A percentile compares a stretch with the other conserved stretches of the same genome.
Evolutionary conservation across 352 stramenopile genomes (phyloP).

Genomic region (Elongisporangium prolatum): DNA sequence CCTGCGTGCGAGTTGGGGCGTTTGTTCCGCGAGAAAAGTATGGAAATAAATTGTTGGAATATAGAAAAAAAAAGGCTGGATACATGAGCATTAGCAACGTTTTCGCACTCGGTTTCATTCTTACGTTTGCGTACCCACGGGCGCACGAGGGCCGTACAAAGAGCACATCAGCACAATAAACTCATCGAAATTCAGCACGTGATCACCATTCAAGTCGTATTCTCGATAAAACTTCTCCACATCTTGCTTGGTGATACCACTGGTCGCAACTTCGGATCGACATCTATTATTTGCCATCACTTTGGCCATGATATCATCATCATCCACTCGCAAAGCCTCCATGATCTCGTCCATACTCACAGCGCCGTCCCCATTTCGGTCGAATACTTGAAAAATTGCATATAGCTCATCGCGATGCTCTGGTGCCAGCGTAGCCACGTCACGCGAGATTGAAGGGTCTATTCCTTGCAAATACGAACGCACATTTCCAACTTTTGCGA

Average conservation of each 20-base stretch:
- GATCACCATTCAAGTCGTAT: conserved; percentile 45
- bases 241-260: conserved; percentile 51
- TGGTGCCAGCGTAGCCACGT: conserved; percentile 7
- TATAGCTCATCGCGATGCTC: conserved; percentile 46
- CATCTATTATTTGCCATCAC: conserved; percentile 19
- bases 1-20: not conserved
- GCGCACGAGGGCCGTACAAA: conserved; percentile 22
- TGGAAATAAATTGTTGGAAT: not conserved
- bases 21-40: not conserved
- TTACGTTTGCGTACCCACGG: not conserved
- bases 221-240: conserved; percentile 51
- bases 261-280: conserved; percentile 13
- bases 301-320: conserved; percentile 51
- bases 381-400: conserved; percentile 67
- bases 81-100: not conserved
- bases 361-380: conserved; percentile 56
- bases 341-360: conserved; percentile 74
- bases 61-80: not conserved
- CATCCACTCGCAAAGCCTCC: conserved; percentile 55
- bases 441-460: not conserved
- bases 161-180: conserved; percentile 56
- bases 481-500: conserved; percentile 62
- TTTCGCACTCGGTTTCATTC: conserved; percentile 10
- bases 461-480: conserved; percentile 33
- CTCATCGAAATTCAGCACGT: conserved; percentile 61